Conservation (phyloP, 129 eudicot species). For the Artemisia argyi region DNA sequence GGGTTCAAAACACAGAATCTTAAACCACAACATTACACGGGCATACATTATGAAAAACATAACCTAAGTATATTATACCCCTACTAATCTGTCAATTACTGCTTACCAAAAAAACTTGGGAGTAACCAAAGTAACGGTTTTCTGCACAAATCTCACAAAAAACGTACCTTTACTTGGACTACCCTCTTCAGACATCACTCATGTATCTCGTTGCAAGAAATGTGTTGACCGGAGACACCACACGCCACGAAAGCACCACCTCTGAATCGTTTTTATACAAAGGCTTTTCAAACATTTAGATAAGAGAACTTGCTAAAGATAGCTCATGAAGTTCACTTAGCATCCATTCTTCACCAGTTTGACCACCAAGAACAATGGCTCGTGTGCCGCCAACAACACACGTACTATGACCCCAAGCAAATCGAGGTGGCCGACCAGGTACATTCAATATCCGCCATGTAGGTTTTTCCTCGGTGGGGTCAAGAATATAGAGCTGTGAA, state of each 20-base stretch:
- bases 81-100: slow-evolving; percentile 41
- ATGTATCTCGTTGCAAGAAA: slow-evolving; percentile 5
- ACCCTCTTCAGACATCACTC: slow-evolving; percentile 21
- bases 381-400: slow-evolving; percentile 78
- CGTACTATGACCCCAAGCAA: slow-evolving; percentile 78
- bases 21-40: slow-evolving; percentile 21
- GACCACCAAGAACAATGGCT: slow-evolving; percentile 76
- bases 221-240: slow-evolving; percentile 11
- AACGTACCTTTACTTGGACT: slow-evolving; percentile 22
- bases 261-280: not conserved
- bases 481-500: slow-evolving; percentile 73
- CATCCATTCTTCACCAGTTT: slow-evolving; percentile 87
- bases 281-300: not conserved
- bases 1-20: slow-evolving; percentile 14
- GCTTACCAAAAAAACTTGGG: slow-evolving; percentile 33
- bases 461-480: slow-evolving; percentile 79
- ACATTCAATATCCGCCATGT: slow-evolving; percentile 72
- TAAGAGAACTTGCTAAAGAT: slow-evolving; percentile 62
- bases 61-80: slow-evolving; percentile 39
- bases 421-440: slow-evolving; percentile 70
- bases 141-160: slow-evolving; percentile 38
- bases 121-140: slow-evolving; percentile 22
- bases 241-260: slow-evolving; percentile 18
- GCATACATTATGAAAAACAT: slow-evolving; percentile 24
- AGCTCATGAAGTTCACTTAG: slow-evolving; percentile 72